phyloP scores from a whole-genome alignment of 148 eudicot species.

The Nyssa sinensis region DNA sequence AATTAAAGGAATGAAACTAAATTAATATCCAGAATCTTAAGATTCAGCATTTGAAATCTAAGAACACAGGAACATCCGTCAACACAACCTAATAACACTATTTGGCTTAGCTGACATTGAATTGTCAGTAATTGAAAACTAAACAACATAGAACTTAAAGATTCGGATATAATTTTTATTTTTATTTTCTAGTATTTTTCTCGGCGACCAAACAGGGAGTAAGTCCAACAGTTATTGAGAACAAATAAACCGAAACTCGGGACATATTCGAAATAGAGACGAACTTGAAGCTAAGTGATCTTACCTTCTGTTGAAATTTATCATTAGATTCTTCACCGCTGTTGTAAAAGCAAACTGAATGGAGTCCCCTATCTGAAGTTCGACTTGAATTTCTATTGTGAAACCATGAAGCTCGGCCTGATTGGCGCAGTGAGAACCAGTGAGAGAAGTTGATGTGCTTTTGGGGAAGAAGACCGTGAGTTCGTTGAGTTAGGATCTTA shows the following conservation, averaged over 20 bases:
- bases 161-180: background rate
- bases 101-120: background rate
- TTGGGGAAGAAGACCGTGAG: slow-evolving; percentile 1
- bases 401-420: slow-evolving; percentile 8
- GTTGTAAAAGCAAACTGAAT: slow-evolving; percentile 34
- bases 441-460: background rate
- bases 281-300: background rate
- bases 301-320: slow-evolving; percentile 34
- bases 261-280: background rate
- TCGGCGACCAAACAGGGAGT: background rate
- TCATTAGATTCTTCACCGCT: slow-evolving; percentile 24
- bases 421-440: no score
- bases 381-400: slow-evolving; percentile 2
- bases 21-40: no score
- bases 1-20: background rate
- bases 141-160: background rate
- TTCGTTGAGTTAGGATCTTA: slow-evolving; percentile 16
- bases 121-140: background rate
- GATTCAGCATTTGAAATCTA: no score
- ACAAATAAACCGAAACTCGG: no score
- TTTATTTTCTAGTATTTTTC: background rate
- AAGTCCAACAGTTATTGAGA: background rate
- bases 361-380: slow-evolving; percentile 18
- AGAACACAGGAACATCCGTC: no score
- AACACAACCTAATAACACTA: background rate